A percentile compares a stretch with the other conserved stretches of the same genome.
These are phyloP conservation scores for Phytopythium oedochilum DNA, from an alignment of 352 stramenopile genomes.

Conservation along the genomic window DNA sequence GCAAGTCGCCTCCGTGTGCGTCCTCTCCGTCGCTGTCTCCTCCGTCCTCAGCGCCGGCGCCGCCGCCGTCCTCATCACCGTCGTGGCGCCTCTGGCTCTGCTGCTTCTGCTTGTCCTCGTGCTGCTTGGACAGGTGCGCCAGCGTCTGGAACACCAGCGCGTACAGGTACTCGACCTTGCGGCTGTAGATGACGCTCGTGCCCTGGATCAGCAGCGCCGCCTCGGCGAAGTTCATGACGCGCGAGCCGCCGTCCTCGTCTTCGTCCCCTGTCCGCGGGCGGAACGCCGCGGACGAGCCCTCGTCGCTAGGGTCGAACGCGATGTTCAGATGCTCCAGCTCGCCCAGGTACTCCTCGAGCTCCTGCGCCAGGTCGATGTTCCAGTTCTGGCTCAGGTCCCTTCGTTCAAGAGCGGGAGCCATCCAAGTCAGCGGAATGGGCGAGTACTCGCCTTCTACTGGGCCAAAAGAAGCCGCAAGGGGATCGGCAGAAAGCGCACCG, in stretches of 20 bases:
- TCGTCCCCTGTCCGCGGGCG: conserved; percentile 12
- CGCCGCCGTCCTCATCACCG: conserved; percentile 17
- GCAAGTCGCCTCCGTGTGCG: conserved; percentile 26
- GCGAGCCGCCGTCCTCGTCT: conserved; percentile 15
- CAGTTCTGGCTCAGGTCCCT: conserved; percentile 90
- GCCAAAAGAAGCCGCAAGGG: not conserved
- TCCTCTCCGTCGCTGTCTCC: conserved; percentile 24
- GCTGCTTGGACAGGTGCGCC: conserved; percentile 66
- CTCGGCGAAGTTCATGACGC: conserved; percentile 90
- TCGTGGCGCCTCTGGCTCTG: conserved; percentile 13
- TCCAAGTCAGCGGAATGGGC: too few species aligned
- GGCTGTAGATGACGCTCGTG: conserved; percentile 91
- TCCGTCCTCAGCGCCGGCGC: conserved; percentile 18
- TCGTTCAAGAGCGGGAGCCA: conserved; percentile 1
- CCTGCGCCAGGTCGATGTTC: conserved; percentile 88
- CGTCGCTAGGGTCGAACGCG: conserved; percentile 49
- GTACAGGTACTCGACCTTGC: conserved; percentile 95
- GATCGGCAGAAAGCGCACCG: conserved; percentile 29
- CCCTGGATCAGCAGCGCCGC: conserved; percentile 93
- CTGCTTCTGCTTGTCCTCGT: conserved; percentile 28
- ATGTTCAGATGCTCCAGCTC: conserved; percentile 76
- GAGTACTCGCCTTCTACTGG: not conserved
- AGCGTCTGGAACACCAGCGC: conserved; percentile 90
- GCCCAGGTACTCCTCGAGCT: conserved; percentile 90
- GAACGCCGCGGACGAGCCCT: conserved; percentile 12